These are phyloP conservation scores for Striga asiatica DNA, from an alignment of 257 asterid genomes.

Conservation along the genomic window DNA sequence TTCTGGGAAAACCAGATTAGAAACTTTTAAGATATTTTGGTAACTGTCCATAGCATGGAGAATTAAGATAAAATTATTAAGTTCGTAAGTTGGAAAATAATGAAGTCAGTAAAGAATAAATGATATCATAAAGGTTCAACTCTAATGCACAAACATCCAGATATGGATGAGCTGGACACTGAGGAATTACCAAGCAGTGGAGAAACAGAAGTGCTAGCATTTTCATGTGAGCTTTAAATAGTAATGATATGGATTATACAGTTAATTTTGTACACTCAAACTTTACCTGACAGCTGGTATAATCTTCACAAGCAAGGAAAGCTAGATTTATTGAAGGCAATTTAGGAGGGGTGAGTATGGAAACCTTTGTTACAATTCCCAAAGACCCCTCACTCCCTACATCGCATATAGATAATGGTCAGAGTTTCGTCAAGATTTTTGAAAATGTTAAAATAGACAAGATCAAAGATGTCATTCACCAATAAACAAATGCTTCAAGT, in stretches of 20 bases:
- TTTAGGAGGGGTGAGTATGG: conserved; percentile 91
- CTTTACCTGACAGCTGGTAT: conserved; percentile 85
- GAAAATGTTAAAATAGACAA: conserved; percentile 15
- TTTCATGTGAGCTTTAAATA: not conserved
- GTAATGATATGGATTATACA: conserved; percentile 10
- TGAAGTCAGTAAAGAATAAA: no score
- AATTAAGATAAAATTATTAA: no score
- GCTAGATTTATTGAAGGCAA: conserved; percentile 80
- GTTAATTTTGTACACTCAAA: not conserved
- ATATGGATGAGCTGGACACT: no score
- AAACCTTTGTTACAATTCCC: conserved; percentile 86
- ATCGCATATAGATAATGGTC: conserved; percentile 18
- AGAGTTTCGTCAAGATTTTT: conserved; percentile 13
- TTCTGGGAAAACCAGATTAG: conserved; percentile 36
- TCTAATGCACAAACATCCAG: no score
- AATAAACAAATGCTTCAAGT: conserved; percentile 91
- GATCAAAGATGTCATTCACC: conserved; percentile 36
- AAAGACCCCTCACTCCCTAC: conserved; percentile 96
- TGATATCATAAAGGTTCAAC: no score
- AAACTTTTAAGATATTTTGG: conserved; percentile 9
- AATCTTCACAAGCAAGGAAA: conserved; percentile 90
- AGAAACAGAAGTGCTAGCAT: no score
- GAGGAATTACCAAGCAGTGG: no score
- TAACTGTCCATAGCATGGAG: no score
- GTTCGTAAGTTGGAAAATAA: no score